A percentile compares a stretch with the other conserved stretches of the same genome.
Evolutionary conservation across 2,329 filamentous ascomycete genomes (phyloP).

Genomic region (Penicillium olsonii): DNA sequence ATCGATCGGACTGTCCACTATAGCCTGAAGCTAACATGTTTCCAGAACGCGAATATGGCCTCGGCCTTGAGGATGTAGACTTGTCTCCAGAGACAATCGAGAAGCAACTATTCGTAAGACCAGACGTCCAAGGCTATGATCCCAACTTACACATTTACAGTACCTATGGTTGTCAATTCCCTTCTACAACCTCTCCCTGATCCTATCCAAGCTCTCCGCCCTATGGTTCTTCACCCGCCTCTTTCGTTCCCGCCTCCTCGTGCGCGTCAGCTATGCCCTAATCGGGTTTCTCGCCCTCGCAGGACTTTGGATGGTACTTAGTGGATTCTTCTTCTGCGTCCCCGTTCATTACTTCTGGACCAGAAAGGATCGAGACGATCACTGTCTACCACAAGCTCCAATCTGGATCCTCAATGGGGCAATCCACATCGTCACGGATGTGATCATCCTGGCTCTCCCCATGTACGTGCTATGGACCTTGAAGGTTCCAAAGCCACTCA

Average conservation of each 20-base stretch:
- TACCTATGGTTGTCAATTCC: constrained; percentile 35
- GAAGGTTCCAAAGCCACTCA: constrained; percentile 24
- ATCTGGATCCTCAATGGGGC: constrained; percentile 34
- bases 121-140: neutral
- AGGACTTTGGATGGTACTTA: constrained; percentile 32
- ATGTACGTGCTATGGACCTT: constrained; percentile 28
- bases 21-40: neutral
- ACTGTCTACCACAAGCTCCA: constrained; percentile 23
- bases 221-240: constrained; percentile 35
- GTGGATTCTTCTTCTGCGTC: constrained; percentile 29
- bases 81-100: constrained; percentile 7
- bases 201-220: constrained; percentile 36
- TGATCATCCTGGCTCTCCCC: constrained; percentile 28
- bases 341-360: constrained; percentile 31
- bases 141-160: constrained; percentile 13
- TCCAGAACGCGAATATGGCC: constrained; percentile 24
- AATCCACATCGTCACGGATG: constrained; percentile 30
- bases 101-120: constrained; percentile 27
- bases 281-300: constrained; percentile 23
- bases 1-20: no score
- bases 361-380: neutral
- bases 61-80: constrained; percentile 15
- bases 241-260: constrained; percentile 27
- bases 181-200: constrained; percentile 36
- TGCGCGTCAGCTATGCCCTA: constrained; percentile 15